Percentiles rank a stretch among this genome's conserved stretches.
Conservation (phyloP, 2,329 filamentous ascomycete genomes). For the Stagonosporopsis tanaceti region DNA sequence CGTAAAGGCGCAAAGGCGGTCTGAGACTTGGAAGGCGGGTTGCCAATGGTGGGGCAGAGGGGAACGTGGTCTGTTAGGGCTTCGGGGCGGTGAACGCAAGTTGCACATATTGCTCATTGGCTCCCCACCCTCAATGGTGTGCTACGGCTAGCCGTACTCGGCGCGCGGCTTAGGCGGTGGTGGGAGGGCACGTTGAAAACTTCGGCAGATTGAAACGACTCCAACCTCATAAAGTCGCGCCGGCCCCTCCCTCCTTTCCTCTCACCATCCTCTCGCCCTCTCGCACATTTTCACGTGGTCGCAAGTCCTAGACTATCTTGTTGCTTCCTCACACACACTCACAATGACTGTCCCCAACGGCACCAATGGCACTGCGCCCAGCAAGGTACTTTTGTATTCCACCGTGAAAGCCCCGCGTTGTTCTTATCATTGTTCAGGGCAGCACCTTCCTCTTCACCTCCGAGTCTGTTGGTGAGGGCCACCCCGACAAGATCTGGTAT, state of each 20-base stretch:
- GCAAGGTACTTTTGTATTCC: slow-evolving; percentile 34
- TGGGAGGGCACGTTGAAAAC: slow-evolving; percentile 37
- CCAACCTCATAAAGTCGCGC: slow-evolving; percentile 41
- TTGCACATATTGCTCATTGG: slow-evolving; percentile 23
- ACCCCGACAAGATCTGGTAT: slow-evolving; percentile 93
- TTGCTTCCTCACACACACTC: slow-evolving; percentile 18
- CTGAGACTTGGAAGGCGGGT: not conserved
- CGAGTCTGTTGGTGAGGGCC: slow-evolving; percentile 63
- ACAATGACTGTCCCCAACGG: slow-evolving; percentile 42
- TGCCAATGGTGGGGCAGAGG: slow-evolving; percentile 20
- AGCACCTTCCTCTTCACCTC: slow-evolving; percentile 58
- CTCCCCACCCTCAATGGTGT: slow-evolving; percentile 27
- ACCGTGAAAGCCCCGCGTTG: slow-evolving; percentile 18
- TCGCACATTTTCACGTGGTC: slow-evolving; percentile 41
- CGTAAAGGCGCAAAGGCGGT: slow-evolving; percentile 4
- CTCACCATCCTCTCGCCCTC: slow-evolving; percentile 31
- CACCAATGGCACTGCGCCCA: slow-evolving; percentile 25
- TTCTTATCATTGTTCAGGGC: slow-evolving; percentile 37
- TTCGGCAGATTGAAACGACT: slow-evolving; percentile 37
- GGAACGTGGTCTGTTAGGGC: slow-evolving; percentile 10
- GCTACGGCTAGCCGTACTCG: slow-evolving; percentile 11
- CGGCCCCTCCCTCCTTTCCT: slow-evolving; percentile 34
- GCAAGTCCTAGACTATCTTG: slow-evolving; percentile 50
- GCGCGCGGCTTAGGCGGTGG: slow-evolving; percentile 17
- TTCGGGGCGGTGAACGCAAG: slow-evolving; percentile 24